phyloP scores from a whole-genome alignment of 106 monocot species.

The Phalaenopsis aphrodite region DNA sequence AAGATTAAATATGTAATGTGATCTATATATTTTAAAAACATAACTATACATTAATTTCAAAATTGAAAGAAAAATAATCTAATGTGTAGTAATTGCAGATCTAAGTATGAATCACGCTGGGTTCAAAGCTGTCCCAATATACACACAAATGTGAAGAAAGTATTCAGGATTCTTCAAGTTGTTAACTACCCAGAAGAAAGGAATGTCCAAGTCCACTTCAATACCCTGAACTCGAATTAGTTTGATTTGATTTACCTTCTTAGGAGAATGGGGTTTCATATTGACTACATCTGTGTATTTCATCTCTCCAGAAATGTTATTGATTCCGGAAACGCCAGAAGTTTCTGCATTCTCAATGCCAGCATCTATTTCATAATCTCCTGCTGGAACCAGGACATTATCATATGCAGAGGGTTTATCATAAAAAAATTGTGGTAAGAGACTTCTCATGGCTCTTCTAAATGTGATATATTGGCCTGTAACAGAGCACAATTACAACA shows the following conservation, averaged over 20 bases:
- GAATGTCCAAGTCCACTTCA: conserved; percentile 51
- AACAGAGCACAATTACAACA: background rate
- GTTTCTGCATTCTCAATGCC: conserved; percentile 11
- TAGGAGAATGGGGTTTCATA: background rate
- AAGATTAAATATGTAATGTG: too few species aligned
- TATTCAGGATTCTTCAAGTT: conserved; percentile 77
- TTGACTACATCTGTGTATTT: background rate
- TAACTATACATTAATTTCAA: too few species aligned
- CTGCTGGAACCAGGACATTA: background rate
- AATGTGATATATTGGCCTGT: conserved; percentile 44
- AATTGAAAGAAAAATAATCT: too few species aligned
- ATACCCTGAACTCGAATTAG: conserved; percentile 85
- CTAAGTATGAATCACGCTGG: background rate
- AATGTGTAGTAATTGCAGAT: too few species aligned
- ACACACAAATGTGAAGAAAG: conserved; percentile 74
- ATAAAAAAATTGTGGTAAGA: conserved; percentile 56
- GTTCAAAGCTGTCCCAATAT: conserved; percentile 18
- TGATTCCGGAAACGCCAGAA: background rate
- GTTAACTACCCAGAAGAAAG: conserved; percentile 80
- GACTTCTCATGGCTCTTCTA: conserved; percentile 35
- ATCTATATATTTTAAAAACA: too few species aligned
- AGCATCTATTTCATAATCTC: conserved; percentile 7
- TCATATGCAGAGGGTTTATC: conserved; percentile 1
- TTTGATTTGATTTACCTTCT: conserved; percentile 30
- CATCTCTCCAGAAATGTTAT: background rate